Percentiles rank a stretch among this genome's conserved stretches.
Conservation (phyloP, 306 rosid species). For the Malus sieversii region DNA sequence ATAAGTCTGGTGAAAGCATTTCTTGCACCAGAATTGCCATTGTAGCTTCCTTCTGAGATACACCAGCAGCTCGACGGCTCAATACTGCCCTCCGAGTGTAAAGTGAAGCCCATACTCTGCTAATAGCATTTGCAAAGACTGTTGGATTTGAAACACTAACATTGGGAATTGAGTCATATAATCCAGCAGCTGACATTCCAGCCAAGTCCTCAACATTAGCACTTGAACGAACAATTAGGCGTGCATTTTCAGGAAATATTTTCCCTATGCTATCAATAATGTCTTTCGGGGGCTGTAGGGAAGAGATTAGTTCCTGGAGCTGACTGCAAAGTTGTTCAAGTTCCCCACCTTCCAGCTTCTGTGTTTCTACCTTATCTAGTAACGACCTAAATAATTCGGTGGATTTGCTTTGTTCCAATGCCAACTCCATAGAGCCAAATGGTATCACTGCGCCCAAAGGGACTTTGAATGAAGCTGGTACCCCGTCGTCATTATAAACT, state of each 20-base stretch:
- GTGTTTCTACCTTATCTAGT: constrained; percentile 60
- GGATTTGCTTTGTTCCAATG: constrained; percentile 56
- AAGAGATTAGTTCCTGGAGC: constrained; percentile 71
- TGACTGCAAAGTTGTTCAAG: constrained; percentile 59
- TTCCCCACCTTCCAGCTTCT: constrained; percentile 56
- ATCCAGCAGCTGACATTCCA: constrained; percentile 98
- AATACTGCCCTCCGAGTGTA: constrained; percentile 85
- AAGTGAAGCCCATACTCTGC: constrained; percentile 88
- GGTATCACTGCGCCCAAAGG: constrained; percentile 90
- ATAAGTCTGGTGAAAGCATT: constrained; percentile 92
- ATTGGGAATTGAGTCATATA: constrained; percentile 89
- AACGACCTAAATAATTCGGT: constrained; percentile 50
- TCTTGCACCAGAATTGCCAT: constrained; percentile 94
- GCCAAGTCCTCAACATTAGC: constrained; percentile 97
- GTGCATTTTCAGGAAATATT: constrained; percentile 55
- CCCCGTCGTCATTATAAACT: constrained; percentile 73
- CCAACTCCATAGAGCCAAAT: constrained; percentile 89
- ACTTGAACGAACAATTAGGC: constrained; percentile 86
- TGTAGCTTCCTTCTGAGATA: constrained; percentile 73
- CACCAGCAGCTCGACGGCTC: constrained; percentile 78
- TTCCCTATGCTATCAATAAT: constrained; percentile 51
- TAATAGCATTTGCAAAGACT: constrained; percentile 54
- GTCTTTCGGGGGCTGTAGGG: constrained; percentile 53
- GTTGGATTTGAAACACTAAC: constrained; percentile 71
- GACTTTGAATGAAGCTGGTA: constrained; percentile 71